A percentile compares a stretch with the other conserved stretches of the same genome.
phyloP scores from a whole-genome alignment of 1,284 basidiomycete genomes.

The Acaromyces ingoldii region DNA sequence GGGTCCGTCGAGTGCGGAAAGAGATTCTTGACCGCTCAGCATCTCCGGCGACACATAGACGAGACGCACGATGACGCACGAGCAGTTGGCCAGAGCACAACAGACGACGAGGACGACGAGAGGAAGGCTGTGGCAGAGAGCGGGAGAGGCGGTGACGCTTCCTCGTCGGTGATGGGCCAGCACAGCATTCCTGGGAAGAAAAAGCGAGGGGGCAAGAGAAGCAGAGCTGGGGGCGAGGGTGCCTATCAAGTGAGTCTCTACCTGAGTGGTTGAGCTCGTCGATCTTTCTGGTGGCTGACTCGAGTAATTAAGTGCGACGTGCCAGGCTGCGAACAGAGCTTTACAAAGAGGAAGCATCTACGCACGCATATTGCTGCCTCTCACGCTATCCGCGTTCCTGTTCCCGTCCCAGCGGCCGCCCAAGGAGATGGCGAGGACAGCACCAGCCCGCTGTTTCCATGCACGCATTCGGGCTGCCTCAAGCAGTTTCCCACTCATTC shows the following conservation, averaged over 20 bases:
- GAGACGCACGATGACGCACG: neutral
- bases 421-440: neutral
- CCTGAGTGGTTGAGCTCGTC: too few species aligned
- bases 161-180: too few species aligned
- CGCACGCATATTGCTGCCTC: neutral
- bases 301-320: too few species aligned
- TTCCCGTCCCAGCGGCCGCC: too few species aligned
- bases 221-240: neutral
- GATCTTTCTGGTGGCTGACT: too few species aligned
- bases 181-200: too few species aligned
- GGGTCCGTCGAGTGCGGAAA: neutral
- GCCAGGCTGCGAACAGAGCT: neutral
- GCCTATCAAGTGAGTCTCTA: too few species aligned
- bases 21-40: constrained; percentile 1
- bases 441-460: neutral
- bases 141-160: too few species aligned
- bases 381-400: too few species aligned
- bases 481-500: neutral
- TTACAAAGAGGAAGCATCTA: constrained; percentile 1
- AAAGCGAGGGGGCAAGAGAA: neutral
- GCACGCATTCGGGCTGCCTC: constrained; percentile 1
- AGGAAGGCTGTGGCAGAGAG: neutral
- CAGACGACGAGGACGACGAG: neutral
- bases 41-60: neutral
- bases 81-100: neutral